Evolutionary conservation across 306 rosid genomes (phyloP).

Genomic region (Ceratonia siliqua): DNA sequence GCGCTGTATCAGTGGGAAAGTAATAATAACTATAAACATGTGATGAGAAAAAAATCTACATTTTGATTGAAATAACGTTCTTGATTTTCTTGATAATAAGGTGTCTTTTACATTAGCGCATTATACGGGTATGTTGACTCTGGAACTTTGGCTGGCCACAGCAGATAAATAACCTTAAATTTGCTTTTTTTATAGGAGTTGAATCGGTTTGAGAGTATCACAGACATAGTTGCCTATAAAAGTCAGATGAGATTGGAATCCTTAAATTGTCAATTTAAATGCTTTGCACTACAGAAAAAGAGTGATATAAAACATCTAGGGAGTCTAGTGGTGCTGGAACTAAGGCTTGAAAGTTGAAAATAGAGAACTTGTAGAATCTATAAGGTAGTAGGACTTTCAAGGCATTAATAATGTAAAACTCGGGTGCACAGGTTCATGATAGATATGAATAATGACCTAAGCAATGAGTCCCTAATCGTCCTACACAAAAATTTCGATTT

Average conservation of each 20-base stretch:
- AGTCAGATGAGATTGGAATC: background rate
- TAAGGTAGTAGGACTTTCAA: background rate
- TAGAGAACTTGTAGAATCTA: background rate
- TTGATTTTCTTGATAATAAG: background rate
- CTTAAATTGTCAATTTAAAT: background rate
- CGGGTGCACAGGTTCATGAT: background rate
- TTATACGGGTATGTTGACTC: background rate
- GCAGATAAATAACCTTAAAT: background rate
- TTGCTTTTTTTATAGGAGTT: background rate
- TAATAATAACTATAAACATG: background rate
- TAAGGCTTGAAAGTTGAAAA: conserved; percentile 2
- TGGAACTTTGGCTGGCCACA: background rate
- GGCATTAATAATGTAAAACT: background rate
- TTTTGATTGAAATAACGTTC: conserved; percentile 11
- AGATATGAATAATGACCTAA: conserved; percentile 21
- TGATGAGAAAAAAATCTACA: background rate
- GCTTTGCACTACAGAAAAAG: background rate
- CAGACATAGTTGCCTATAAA: background rate
- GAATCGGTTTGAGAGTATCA: conserved; percentile 19
- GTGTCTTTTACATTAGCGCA: conserved; percentile 21
- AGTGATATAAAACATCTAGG: background rate
- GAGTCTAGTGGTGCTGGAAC: background rate
- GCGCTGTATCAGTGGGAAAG: background rate
- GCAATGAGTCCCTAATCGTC: conserved; percentile 10
- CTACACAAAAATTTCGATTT: background rate